Base-by-base conservation (phyloP, 257 asterid genomes). In the Plectranthus barbatus region DNA sequence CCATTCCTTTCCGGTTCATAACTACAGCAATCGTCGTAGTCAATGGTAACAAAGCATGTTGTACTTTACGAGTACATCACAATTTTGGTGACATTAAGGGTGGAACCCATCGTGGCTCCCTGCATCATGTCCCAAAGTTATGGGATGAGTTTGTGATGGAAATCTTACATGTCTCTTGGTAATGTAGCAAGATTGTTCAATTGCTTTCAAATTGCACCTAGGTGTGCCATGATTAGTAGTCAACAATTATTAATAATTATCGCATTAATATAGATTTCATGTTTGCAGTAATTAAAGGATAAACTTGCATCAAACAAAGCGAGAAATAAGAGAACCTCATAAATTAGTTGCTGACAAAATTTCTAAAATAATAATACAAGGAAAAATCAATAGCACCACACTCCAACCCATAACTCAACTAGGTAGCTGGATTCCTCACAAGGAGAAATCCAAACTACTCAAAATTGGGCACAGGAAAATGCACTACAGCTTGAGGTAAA, bases 1-100 rank as follows among this genome's bases (percentile, higher is more conserved):
- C 97, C 97, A 0, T 77, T 85, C 71, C 81, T 85, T 70, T 59
- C 84, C 42, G 91, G 94, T 39, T 83, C 94, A 47, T 92, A 69
- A 68, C 48, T 37, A 48, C 1, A 7, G 19, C 24, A 39, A 48
- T 37, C 29, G 12, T 10, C 9, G 33, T n/a, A 14, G 44, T 26
- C 34, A 40, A 39, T 52, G 17, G 44, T n/a, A n/a, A 20, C 33
- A 41, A 45, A 50, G 14, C 12, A 49, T 65, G 76, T 61, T 54
- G 57, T 40, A 65, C 53, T 55, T 21, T 20, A 23, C 49, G n/a
- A 40, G 52, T 63, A 44, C 62, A 11, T 29, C 62, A 68, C 42
- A 62, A 17, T 29, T 44, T 36, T 21, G 39, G 10, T 19, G 60
- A 20, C 60, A 51, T 1, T 26, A 26, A 37, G 50, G 45, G 73